Evolutionary conservation across 805 yeast genomes (phyloP), one percentile per base, ranked within the genome.

Genomic region (Hanseniaspora mollemarum): DNA sequence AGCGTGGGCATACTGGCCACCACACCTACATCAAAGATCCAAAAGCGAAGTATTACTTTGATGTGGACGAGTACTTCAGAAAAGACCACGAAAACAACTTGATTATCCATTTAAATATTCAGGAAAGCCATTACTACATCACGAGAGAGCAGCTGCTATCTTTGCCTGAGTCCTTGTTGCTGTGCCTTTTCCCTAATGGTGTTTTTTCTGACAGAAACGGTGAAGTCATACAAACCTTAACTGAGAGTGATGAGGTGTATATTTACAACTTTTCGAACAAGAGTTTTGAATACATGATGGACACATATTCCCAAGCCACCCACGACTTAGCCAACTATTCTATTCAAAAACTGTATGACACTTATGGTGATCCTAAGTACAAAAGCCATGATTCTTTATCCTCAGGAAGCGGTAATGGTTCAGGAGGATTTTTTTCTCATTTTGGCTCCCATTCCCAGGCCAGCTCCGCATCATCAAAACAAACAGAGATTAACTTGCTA

Each of bases 81-180:
- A 51, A 40, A 7, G 51, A 48, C n/a, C 51, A 48, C 19, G 54
- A 40, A 21, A 42, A 41, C 37, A 46, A 46, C 25, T 79, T 88
- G 5, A 74, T 78, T 54, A 84, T 90, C 51, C 80, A 77, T 60
- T 71, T 90, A 67, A 80, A 85, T 60, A 74, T 90, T 49, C 76
- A 95, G 45, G 95, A 94, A 18, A 67, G 67, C 16, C 68, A 72
- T 55, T 87, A 88, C 64, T 77, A 78, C 45, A 80, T 92, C 43
- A 80, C 94, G 4, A 73, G 96, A 55, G 94, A 86, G 58, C 95
- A 87, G 62, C 73, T 92, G 57, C 81, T 88, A 86, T 79, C 87
- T 48, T 70, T 92, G 29, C 98, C 98, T 0, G 98, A 92, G 62
- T 80, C 88, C 54, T 78, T 92, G 22, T 69, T 92, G 53, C 74